Base-by-base conservation (phyloP, 2,329 filamentous ascomycete species). In the Aaosphaeria arxii region DNA sequence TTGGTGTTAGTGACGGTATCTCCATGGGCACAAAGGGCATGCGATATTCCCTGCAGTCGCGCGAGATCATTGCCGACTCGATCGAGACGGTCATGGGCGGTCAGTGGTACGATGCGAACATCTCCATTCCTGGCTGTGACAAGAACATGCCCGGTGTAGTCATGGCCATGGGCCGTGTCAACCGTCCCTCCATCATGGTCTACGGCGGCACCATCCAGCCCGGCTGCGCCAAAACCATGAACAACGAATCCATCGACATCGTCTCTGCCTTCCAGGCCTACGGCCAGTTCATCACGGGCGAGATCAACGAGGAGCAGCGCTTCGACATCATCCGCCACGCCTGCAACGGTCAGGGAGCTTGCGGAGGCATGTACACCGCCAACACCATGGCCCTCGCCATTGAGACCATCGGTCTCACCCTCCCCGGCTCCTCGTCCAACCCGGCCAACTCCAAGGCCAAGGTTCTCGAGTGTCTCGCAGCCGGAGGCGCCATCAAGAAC, bases 11-110 rank as follows among this genome's bases (percentile, higher is more conserved):
- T 55, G 94, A 99, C 71, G 94, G 85, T 50, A 99, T 99, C 63
- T 96, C 90, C 62, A 99, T 99, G 94, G 94, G 94, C 44, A 99
- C 94, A 42, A 89, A 86, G 33, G 94, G 95, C 61, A 99, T 99
- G 94, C 83, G 92, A 54, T 97, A 91, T 76, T 94, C 88, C 47
- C 79, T 96, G 45, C 94, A 97, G 77, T 95, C 89, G 59, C 83
- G 94, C 70, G 94, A 99, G 73, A 83, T 99, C 64, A 99, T 99
- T 62, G 94, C 94, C 64, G 94, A 99, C 75, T 95, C 89, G 53
- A 95, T 99, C 64, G 94, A 99, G 81, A 97, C 94, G 5, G 94
- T 99, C 62, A 99, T 97, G 91, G 87, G 91, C 58, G 94, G 91
- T 11, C 94, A 99, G 75, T 97, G 91, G 91, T 97, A 99, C 70